phyloP scores from a whole-genome alignment of 2,329 filamentous ascomycete genomes.

The Chalaropsis thielavioides region DNA sequence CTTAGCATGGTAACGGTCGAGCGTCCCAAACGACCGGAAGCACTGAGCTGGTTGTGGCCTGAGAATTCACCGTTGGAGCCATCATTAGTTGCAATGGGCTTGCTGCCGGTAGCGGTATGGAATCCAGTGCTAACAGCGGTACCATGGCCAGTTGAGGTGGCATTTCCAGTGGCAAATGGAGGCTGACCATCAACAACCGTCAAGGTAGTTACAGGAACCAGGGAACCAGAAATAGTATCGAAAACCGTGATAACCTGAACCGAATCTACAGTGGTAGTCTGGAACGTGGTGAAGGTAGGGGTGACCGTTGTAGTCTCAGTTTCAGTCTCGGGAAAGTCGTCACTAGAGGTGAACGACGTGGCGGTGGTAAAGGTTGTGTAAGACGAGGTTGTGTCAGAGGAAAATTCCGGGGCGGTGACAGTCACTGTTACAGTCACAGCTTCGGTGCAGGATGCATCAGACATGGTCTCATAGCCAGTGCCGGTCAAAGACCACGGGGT shows the following conservation, averaged over 20 bases:
- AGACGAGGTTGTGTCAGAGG: not conserved
- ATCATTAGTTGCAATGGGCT: not conserved
- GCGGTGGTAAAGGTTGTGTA: not conserved
- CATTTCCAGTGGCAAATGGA: conserved; percentile 13
- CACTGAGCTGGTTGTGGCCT: conserved; percentile 4
- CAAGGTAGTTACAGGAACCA: conserved; percentile 13
- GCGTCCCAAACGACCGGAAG: not conserved
- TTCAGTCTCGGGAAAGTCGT: not conserved
- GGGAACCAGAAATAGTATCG: conserved; percentile 10
- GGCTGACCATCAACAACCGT: conserved; percentile 14
- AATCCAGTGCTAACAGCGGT: conserved; percentile 4
- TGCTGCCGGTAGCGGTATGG: not conserved
- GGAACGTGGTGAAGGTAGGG: conserved; percentile 8
- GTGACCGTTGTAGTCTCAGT: conserved; percentile 14
- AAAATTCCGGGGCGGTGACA: not conserved
- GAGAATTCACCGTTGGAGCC: not conserved
- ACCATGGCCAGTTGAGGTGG: conserved; percentile 1
- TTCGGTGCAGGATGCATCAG: not conserved
- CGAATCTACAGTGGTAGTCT: conserved; percentile 11
- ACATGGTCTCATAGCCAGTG: conserved; percentile 5
- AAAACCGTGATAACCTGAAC: conserved; percentile 12
- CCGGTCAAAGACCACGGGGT: not conserved
- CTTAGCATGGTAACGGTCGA: not conserved
- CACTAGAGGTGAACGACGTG: not conserved
- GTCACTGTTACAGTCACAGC: conserved; percentile 16